Conservation (phyloP, 2,329 filamentous ascomycete species). For the Venturia oleaginea region DNA sequence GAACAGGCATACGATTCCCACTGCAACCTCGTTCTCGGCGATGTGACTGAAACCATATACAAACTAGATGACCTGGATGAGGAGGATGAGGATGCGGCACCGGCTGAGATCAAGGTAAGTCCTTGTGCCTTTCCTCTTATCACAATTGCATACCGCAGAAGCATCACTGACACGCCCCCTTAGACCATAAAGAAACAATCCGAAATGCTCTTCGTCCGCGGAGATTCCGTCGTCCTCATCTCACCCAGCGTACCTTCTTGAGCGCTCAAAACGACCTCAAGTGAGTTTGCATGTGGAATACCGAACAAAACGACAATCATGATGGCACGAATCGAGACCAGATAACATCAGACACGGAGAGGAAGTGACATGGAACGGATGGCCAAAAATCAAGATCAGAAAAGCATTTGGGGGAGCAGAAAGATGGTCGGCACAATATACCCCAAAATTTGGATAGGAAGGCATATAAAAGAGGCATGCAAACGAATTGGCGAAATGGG, state of each 20-base stretch:
- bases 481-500: background rate
- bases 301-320: background rate
- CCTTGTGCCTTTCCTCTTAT: background rate
- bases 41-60: conserved; percentile 96
- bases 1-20: conserved; percentile 91
- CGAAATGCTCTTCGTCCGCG: conserved; percentile 97
- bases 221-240: conserved; percentile 51
- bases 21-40: conserved; percentile 91
- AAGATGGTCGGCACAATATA: background rate
- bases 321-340: background rate
- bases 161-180: conserved; percentile 8
- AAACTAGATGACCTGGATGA: conserved; percentile 81
- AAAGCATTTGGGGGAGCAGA: background rate
- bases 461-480: background rate
- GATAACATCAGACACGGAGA: background rate
- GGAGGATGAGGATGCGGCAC: conserved; percentile 46
- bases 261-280: background rate
- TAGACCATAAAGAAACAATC: conserved; percentile 94
- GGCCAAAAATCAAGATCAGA: too few species aligned
- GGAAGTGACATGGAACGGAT: too few species aligned
- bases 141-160: too few species aligned
- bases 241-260: conserved; percentile 24
- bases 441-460: background rate
- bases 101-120: conserved; percentile 1
- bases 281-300: too few species aligned